These are phyloP conservation scores for Rauvolfia tetraphylla DNA, from an alignment of 257 asterid species.

Conservation along the genomic window DNA sequence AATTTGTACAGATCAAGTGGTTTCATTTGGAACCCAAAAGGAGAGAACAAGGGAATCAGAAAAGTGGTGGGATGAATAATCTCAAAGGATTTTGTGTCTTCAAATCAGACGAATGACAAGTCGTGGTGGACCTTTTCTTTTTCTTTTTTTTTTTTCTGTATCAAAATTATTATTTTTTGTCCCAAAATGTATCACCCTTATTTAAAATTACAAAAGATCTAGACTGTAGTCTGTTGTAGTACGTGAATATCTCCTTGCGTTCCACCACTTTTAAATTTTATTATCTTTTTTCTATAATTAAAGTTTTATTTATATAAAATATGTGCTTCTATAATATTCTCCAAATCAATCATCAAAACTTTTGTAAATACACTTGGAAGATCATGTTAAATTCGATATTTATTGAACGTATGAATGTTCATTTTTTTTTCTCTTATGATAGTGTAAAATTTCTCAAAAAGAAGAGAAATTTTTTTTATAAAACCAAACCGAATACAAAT, in stretches of 20 bases:
- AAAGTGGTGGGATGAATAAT: slow-evolving; percentile 16
- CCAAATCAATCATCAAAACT: too few species aligned
- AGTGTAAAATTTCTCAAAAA: too few species aligned
- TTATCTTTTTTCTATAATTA: neutral
- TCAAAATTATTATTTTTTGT: slow-evolving; percentile 18
- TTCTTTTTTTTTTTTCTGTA: neutral
- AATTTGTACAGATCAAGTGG: slow-evolving; percentile 26
- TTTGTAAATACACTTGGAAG: too few species aligned
- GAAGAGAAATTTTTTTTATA: too few species aligned
- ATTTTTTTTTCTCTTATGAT: too few species aligned
- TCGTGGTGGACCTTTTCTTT: slow-evolving; percentile 39
- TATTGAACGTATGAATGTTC: too few species aligned
- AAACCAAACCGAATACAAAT: too few species aligned
- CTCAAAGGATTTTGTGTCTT: slow-evolving; percentile 37
- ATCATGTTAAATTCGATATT: too few species aligned
- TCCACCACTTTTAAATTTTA: neutral
- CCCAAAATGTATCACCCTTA: slow-evolving; percentile 14
- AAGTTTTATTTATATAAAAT: too few species aligned
- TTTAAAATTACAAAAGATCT: neutral
- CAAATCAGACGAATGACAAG: slow-evolving; percentile 51
- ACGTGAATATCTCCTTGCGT: neutral
- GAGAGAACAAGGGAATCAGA: slow-evolving; percentile 30
- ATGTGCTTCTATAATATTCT: too few species aligned
- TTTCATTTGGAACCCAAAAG: slow-evolving; percentile 24
- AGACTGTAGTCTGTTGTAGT: neutral